phyloP scores from a whole-genome alignment of 179 eudicot genomes.

The Patellifolia procumbens region DNA sequence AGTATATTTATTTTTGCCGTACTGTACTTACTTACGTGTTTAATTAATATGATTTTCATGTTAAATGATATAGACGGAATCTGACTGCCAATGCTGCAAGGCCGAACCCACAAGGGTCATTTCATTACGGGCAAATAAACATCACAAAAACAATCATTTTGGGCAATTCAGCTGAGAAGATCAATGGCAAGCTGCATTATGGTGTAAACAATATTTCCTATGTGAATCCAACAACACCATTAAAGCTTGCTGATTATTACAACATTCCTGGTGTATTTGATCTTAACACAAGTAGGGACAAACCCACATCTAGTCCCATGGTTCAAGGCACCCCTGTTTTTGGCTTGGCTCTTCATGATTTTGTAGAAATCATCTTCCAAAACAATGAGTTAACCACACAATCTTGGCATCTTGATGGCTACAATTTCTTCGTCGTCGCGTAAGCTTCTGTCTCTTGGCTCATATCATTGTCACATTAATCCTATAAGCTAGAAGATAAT shows the following conservation, averaged over 20 bases:
- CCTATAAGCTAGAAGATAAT: neutral
- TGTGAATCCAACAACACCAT: conserved; percentile 66
- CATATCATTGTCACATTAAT: too few species aligned
- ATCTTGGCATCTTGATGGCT: conserved; percentile 84
- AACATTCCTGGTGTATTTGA: conserved; percentile 69
- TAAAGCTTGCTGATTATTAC: conserved; percentile 78
- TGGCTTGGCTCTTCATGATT: conserved; percentile 58
- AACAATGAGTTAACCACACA: conserved; percentile 64
- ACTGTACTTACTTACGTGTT: neutral
- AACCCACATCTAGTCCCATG: conserved; percentile 42
- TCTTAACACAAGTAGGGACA: conserved; percentile 46
- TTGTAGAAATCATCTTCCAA: conserved; percentile 69
- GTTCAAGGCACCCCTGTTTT: conserved; percentile 53
- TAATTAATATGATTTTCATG: neutral
- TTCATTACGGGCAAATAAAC: conserved; percentile 62
- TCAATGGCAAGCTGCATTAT: conserved; percentile 51
- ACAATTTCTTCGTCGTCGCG: conserved; percentile 70
- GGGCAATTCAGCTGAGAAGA: conserved; percentile 48
- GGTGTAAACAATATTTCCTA: conserved; percentile 65
- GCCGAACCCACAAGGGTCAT: conserved; percentile 90
- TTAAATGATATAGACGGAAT: conserved; percentile 49
- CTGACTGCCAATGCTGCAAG: conserved; percentile 90
- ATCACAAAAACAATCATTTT: conserved; percentile 54
- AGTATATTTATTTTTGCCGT: too few species aligned
- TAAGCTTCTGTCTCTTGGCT: too few species aligned